Conservation (phyloP, 768 basidiomycete genomes). For the Leccinum imitatum region DNA sequence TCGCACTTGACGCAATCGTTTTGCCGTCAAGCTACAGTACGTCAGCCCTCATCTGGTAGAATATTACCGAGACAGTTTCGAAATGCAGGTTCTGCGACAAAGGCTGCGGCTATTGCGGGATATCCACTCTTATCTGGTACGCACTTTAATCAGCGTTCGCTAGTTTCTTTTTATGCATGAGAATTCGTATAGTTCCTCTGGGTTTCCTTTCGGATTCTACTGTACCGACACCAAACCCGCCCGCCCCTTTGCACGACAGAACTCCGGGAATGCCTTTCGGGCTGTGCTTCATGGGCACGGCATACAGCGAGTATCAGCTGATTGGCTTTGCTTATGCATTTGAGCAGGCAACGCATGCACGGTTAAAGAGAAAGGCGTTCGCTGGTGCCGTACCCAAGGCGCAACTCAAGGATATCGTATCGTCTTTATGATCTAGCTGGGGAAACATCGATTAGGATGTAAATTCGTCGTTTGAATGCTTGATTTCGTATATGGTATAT, state of each 20-base stretch:
- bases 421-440: neutral
- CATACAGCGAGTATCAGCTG: conserved; percentile 44
- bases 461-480: neutral
- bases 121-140: conserved; percentile 38
- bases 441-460: neutral
- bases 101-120: conserved; percentile 35
- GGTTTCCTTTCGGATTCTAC: conserved; percentile 38
- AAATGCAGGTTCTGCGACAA: conserved; percentile 26
- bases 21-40: conserved; percentile 37
- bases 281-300: conserved; percentile 44
- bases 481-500: neutral
- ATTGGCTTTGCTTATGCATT: conserved; percentile 47
- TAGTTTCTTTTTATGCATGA: conserved; percentile 24
- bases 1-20: conserved; percentile 51
- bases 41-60: neutral
- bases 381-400: conserved; percentile 56
- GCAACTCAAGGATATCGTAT: conserved; percentile 39
- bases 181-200: conserved; percentile 38
- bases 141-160: neutral
- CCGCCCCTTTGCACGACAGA: conserved; percentile 36
- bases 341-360: conserved; percentile 55
- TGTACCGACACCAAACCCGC: conserved; percentile 26
- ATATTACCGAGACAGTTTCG: neutral
- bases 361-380: conserved; percentile 48
- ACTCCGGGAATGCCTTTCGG: conserved; percentile 44